Base-by-base conservation (phyloP, 2,329 filamentous ascomycete species). In the Tolypocladium capitatum region DNA sequence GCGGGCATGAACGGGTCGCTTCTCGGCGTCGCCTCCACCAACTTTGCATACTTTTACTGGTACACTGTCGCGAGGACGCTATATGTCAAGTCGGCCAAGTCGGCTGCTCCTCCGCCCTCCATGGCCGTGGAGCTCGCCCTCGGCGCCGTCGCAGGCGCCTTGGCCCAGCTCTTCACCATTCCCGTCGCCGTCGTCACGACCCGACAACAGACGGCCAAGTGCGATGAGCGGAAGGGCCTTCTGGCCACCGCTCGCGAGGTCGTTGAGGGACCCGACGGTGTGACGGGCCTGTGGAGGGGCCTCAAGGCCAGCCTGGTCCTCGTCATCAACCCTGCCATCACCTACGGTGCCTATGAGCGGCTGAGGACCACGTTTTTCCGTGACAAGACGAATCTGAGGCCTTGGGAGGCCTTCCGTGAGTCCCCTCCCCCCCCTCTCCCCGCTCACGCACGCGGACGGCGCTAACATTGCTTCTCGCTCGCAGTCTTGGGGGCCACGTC, bases 31-130 rank as follows among this genome's bases (percentile, higher is more conserved):
- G 91, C 89, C 1, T 96, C 90, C 27, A 97, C 91, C 46, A 98
- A 98, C 67, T 98, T 98, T 63, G 92, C 92, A 59, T 98, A 98
- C 70, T 98, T 98, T 65, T 98, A 98, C 71, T 97, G 91, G 90
- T 97, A 97, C 65, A 91, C 88, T 5, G 70, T 92, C 28, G 87
- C 96, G 31, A 81, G 92, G 53, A 80, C 80, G 16, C 67, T 95
- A 20, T 97, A 97, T 64, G 68, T 86, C 55, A 77, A 76, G 55
- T 70, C 78, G 36, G 64, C 74, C 52, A 77, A 76, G 55, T 63
- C 62, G 16, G 55, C 63, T 4, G 57, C 62, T 6, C 60, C 60
- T 4, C 62, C 83, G 27, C 87, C 89, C 2, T 83, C 86, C 20
- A 97, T 90, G 0, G 78, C 84, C 5, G 74, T 84, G 41, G 92